Percentiles rank a stretch among this genome's conserved stretches.
These are phyloP conservation scores for Gymnopilus junonius DNA, from an alignment of 768 basidiomycete genomes.

Conservation along the genomic window DNA sequence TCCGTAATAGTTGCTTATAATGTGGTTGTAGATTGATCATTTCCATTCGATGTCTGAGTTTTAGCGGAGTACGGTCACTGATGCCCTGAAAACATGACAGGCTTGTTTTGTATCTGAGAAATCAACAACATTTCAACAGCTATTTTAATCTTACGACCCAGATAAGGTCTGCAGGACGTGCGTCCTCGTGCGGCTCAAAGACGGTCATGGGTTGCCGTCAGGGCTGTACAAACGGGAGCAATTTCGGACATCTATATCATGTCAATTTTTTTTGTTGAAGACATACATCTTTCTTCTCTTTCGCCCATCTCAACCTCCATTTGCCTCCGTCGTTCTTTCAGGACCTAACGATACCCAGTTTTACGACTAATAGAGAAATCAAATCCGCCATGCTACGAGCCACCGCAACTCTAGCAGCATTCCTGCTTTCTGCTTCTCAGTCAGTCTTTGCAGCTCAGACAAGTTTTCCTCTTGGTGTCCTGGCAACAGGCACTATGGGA, in stretches of 20 bases:
- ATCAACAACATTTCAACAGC: neutral
- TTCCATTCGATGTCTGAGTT: neutral
- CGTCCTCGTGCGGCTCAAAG: neutral
- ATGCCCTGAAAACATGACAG: no score
- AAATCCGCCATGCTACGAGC: neutral
- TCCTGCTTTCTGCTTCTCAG: neutral
- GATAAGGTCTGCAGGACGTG: neutral
- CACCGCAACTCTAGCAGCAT: neutral
- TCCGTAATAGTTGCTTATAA: neutral
- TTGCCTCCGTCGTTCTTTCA: neutral
- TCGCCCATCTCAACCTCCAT: neutral
- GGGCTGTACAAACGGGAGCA: neutral
- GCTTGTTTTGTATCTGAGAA: no score
- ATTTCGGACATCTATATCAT: neutral
- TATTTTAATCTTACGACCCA: neutral
- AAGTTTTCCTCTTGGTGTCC: constrained; percentile 36
- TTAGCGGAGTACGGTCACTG: no score
- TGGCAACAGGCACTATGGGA: constrained; percentile 47
- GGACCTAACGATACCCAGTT: neutral
- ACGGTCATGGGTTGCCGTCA: neutral
- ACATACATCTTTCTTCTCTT: neutral
- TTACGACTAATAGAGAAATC: neutral
- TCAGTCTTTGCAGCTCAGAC: constrained; percentile 6
- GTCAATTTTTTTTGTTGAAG: neutral
- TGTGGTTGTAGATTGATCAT: neutral